Base-by-base conservation (phyloP, 305 asterid genomes). In the Fraxinus baroniana region DNA sequence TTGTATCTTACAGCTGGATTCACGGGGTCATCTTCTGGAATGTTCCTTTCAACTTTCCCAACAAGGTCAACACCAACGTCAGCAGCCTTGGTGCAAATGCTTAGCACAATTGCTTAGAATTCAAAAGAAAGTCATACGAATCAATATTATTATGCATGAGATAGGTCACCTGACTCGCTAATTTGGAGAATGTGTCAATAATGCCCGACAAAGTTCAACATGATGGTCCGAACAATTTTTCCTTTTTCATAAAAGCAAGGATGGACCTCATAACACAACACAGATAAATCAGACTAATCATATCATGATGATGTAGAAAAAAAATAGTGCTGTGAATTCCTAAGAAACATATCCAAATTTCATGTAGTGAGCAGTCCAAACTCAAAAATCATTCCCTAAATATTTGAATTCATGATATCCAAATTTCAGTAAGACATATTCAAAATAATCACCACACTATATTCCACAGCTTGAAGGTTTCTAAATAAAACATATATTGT, bases 401-500 rank as follows among this genome's bases (percentile, higher is more conserved):
- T 10, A 24, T 64, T 24, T 64, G 35, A 64, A 4, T 64, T 64
- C 73, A 64, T 26, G 24, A 9, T 62, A 62, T 73, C 80, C 26
- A 71, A 41, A 60, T 3, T 2, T 60, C 39, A 26, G 44, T 37
- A 18, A 30, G 55, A 3, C 73, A 75, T 46, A 74, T 70, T 73
- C 37, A 37, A 74, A 74, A 60, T 12, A 64, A n/a, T 10, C 24
- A 32, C 52, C 46, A 35, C 24, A 84, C 20, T 62, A 41, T 72
- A 77, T 28, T 55, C 72, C 35, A 15, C 35, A 24, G 73, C 66
- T 26, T 2, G 52, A 52, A 74, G 81, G 49, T 62, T 57, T 64
- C 77, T 39, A 20, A 79, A 15, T 39, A 68, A 79, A 71, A 78
- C 30, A 82, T 30, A 60, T 75, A 62, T 22, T 81, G 46, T 12